Conservation (phyloP, 208 protist species). For the Wallacemonas sp. region DNA sequence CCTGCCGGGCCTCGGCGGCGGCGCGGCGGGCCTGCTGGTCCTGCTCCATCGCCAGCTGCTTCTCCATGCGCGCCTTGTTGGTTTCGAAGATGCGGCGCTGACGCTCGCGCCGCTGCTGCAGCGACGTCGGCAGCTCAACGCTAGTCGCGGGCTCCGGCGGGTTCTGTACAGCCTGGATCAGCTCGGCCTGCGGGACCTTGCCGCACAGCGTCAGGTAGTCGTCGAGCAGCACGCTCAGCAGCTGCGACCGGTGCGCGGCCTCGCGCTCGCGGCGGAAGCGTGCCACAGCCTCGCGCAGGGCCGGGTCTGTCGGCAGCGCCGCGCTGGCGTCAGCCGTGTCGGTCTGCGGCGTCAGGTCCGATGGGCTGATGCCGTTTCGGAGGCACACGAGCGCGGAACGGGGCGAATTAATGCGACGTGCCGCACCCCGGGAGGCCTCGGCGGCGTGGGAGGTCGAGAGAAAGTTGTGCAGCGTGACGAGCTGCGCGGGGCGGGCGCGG, state of each 20-base stretch:
- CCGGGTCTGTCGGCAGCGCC: slow-evolving; percentile 18
- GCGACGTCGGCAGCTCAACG: slow-evolving; percentile 38
- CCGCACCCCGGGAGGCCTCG: background rate
- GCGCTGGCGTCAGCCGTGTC: slow-evolving; percentile 22
- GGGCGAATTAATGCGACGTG: slow-evolving; percentile 66
- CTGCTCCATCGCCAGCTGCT: slow-evolving; percentile 49
- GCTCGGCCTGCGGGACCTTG: slow-evolving; percentile 38
- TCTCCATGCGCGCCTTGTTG: slow-evolving; percentile 52
- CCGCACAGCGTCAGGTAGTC: slow-evolving; percentile 63
- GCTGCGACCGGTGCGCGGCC: slow-evolving; percentile 21
- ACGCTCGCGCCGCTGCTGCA: slow-evolving; percentile 53
- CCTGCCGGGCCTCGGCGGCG: slow-evolving; percentile 42
- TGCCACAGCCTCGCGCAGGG: slow-evolving; percentile 39
- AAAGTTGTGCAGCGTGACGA: slow-evolving; percentile 42
- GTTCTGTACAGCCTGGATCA: slow-evolving; percentile 45
- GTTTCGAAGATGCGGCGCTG: slow-evolving; percentile 55
- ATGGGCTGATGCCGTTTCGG: slow-evolving; percentile 59
- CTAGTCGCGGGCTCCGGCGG: slow-evolving; percentile 9
- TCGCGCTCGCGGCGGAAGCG: slow-evolving; percentile 42
- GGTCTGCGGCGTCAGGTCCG: slow-evolving; percentile 37
- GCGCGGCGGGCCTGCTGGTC: slow-evolving; percentile 41
- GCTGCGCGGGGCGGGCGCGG: slow-evolving; percentile 30
- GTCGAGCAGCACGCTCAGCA: slow-evolving; percentile 37
- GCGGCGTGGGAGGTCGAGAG: background rate
- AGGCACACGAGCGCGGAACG: slow-evolving; percentile 79